Evolutionary conservation across 306 rosid species (phyloP).

Genomic region (Citrullus amarus): DNA sequence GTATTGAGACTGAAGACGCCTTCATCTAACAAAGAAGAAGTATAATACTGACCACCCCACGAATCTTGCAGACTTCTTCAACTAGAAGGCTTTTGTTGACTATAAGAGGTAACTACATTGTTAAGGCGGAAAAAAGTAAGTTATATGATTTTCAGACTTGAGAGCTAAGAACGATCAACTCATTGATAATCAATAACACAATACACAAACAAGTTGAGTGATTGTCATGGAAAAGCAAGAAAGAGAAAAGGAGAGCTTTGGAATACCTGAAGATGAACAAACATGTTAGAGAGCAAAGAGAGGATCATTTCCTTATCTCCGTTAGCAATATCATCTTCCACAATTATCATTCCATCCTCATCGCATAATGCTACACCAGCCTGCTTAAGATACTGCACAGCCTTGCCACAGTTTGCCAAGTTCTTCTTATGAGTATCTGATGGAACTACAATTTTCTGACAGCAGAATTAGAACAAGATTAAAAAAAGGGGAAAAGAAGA

Average conservation of each 20-base stretch:
- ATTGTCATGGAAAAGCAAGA: background rate
- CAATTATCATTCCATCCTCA: slow-evolving; percentile 57
- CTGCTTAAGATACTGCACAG: slow-evolving; percentile 62
- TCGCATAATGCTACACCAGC: slow-evolving; percentile 62
- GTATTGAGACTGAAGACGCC: slow-evolving; percentile 1
- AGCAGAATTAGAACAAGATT: slow-evolving; percentile 23
- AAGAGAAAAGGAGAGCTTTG: background rate
- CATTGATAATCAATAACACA: background rate
- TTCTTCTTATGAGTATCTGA: slow-evolving; percentile 65
- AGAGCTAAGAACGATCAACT: background rate
- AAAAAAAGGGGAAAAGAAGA: slow-evolving; percentile 7
- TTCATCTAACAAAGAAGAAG: background rate
- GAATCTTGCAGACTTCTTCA: slow-evolving; percentile 66
- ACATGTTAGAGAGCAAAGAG: slow-evolving; percentile 82
- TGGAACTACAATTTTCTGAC: slow-evolving; percentile 75
- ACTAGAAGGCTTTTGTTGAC: slow-evolving; percentile 53
- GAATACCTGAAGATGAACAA: slow-evolving; percentile 72
- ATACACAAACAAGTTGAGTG: background rate
- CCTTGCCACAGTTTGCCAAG: slow-evolving; percentile 58
- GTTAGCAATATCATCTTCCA: slow-evolving; percentile 51
- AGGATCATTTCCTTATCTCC: slow-evolving; percentile 79
- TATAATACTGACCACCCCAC: slow-evolving; percentile 38
- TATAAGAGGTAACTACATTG: slow-evolving; percentile 76
- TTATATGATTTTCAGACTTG: background rate
- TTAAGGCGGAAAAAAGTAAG: slow-evolving; percentile 12